Conservation (phyloP, 23 red algal genomes). For the Gracilaria domingensis region DNA sequence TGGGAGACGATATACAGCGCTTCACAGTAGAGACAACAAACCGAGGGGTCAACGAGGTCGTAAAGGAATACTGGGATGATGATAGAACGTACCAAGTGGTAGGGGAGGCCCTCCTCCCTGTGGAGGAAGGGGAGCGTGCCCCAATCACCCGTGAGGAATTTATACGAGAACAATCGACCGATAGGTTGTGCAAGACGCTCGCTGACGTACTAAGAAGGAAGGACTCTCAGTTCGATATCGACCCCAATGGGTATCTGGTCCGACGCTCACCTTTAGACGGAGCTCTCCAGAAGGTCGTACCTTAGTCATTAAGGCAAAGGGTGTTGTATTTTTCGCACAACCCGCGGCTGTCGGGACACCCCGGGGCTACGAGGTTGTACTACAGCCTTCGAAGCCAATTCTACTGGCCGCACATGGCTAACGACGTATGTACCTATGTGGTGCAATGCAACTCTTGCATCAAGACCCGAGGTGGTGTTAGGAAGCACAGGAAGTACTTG, state of each 20-base stretch:
- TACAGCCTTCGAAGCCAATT: not conserved
- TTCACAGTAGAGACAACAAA: no score
- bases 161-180: not conserved
- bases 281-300: not conserved
- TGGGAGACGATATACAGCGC: not conserved
- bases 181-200: not conserved
- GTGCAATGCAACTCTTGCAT: no score
- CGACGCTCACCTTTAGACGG: not conserved
- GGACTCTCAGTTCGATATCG: not conserved
- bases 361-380: not conserved
- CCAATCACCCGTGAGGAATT: conserved; percentile 9
- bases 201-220: not conserved
- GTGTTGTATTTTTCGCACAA: no score
- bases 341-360: no score
- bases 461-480: no score
- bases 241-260: not conserved
- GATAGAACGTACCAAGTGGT: no score
- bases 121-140: not conserved
- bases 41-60: no score
- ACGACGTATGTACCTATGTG: no score
- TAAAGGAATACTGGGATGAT: no score
- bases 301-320: no score
- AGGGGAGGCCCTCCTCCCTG: no score
- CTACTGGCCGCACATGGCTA: conserved; percentile 2
- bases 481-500: no score